phyloP scores from a whole-genome alignment of 768 basidiomycete species.

The Mycena maculata region DNA sequence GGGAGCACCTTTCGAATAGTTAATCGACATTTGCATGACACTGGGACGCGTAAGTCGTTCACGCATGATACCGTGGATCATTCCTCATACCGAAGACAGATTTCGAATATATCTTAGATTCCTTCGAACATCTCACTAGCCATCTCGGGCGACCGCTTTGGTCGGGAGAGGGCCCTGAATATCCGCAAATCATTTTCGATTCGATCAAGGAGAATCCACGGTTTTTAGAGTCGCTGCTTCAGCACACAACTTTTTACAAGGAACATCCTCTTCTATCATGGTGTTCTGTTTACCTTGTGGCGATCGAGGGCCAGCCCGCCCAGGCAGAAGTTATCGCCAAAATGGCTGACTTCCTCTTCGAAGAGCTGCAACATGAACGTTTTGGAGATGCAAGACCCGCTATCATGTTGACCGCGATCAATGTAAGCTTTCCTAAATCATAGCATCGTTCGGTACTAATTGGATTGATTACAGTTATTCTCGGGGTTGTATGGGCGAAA shows the following conservation, averaged over 20 bases:
- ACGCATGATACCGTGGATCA: slow-evolving; percentile 38
- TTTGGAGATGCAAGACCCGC: slow-evolving; percentile 69
- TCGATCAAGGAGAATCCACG: slow-evolving; percentile 82
- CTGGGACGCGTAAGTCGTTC: slow-evolving; percentile 65
- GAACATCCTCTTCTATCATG: slow-evolving; percentile 63
- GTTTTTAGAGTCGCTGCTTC: slow-evolving; percentile 58
- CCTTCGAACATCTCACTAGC: slow-evolving; percentile 69
- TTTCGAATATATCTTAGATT: slow-evolving; percentile 68
- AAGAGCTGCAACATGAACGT: slow-evolving; percentile 83
- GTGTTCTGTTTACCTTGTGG: slow-evolving; percentile 72
- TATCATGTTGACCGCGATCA: slow-evolving; percentile 69
- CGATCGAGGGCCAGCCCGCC: slow-evolving; percentile 59
- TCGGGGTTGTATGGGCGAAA: slow-evolving; percentile 28
- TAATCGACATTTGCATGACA: slow-evolving; percentile 69
- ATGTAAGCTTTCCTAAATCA: slow-evolving; percentile 60
- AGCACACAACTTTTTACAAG: slow-evolving; percentile 43
- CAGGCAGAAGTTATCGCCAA: slow-evolving; percentile 80
- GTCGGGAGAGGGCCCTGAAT: slow-evolving; percentile 76
- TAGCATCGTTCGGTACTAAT: not conserved
- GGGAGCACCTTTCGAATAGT: slow-evolving; percentile 53
- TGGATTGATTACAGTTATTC: slow-evolving; percentile 20
- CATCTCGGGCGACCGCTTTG: slow-evolving; percentile 71
- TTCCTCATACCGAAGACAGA: slow-evolving; percentile 45
- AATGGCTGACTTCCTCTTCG: slow-evolving; percentile 79
- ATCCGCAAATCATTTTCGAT: slow-evolving; percentile 83